Evolutionary conservation across 1,284 basidiomycete species (phyloP).

Genomic region (Fomitiporia mediterranea): DNA sequence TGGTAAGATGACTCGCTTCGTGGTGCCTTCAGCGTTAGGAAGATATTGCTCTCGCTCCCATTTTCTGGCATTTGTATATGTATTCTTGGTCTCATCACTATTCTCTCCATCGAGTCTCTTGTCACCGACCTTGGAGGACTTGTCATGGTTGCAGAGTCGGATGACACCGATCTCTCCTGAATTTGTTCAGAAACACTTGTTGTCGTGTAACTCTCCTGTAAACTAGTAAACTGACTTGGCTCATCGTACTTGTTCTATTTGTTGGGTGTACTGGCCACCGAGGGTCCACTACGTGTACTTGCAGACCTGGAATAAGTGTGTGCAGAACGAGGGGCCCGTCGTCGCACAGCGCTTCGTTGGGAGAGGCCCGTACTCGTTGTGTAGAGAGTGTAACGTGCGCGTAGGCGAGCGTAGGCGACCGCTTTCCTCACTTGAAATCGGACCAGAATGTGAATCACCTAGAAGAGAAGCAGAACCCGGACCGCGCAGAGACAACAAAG

Average conservation of each 20-base stretch:
- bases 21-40: conserved; percentile 3
- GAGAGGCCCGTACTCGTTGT: conserved; percentile 34
- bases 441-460: conserved; percentile 50
- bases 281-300: conserved; percentile 1
- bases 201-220: conserved; percentile 24
- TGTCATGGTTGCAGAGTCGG: neutral
- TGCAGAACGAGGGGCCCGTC: conserved; percentile 42
- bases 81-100: neutral
- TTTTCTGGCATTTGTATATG: neutral
- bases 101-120: neutral
- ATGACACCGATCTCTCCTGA: neutral
- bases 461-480: conserved; percentile 52
- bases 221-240: conserved; percentile 3
- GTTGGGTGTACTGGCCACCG: conserved; percentile 35
- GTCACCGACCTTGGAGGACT: neutral
- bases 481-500: conserved; percentile 51
- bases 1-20: conserved; percentile 9
- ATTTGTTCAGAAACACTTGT: conserved; percentile 7
- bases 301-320: conserved; percentile 35
- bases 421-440: conserved; percentile 22
- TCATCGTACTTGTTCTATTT: conserved; percentile 45
- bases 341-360: conserved; percentile 52
- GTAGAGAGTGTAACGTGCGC: conserved; percentile 6
- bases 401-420: conserved; percentile 21
- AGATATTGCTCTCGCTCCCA: conserved; percentile 11